Evolutionary conservation across 1,284 basidiomycete species (phyloP), one percentile per base, ranked within the genome.

Genomic region (Trametes polyzona): DNA sequence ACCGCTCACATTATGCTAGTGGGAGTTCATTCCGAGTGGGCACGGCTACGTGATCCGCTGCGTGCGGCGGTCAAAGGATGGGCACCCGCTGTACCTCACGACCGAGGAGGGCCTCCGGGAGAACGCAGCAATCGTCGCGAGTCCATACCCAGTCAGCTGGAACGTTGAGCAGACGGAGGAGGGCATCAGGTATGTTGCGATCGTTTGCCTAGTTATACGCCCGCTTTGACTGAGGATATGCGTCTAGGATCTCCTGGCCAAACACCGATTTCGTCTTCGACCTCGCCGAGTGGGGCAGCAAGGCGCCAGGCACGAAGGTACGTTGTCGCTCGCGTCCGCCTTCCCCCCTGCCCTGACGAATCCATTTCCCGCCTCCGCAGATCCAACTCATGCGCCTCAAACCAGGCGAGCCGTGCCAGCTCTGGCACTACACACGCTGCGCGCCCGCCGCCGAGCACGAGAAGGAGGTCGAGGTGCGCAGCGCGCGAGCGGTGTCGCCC

Each of bases 41-140:
- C 63, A 54, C 11, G 72, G 75, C 3, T 84, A 76, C 71, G 70
- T 71, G 2, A 71, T 85, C 69, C 78, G 74, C 42, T 77, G 76
- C 16, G 67, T 61, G 7, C 68, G 69, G 8, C 68, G 52, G 3
- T 53, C 61, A 4, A 30, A 47, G 23, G 57, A 50, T 1, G 57
- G 58, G 14, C 56, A 71, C 6, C 73, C 73, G 0, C 58, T 73
- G 12, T 84, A 78, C 67, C 74, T 86, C 19, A 70, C 72, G 1
- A 59, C 77, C 7, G 73, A 72, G 10, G 69, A 79, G 47, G 76
- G 70, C 0, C 67, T 74, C 1, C 68, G 59, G 12, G 63, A 82
- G 12, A 63, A 78, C 2, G 77, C 69, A 9, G 47, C 51, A 3
- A 43, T 69, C 3, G 61, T 66, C 7, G 55, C 67, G 0, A 68